phyloP scores from a whole-genome alignment of 1,139 yeast genomes.

The Saccharomycopsis phalli region DNA sequence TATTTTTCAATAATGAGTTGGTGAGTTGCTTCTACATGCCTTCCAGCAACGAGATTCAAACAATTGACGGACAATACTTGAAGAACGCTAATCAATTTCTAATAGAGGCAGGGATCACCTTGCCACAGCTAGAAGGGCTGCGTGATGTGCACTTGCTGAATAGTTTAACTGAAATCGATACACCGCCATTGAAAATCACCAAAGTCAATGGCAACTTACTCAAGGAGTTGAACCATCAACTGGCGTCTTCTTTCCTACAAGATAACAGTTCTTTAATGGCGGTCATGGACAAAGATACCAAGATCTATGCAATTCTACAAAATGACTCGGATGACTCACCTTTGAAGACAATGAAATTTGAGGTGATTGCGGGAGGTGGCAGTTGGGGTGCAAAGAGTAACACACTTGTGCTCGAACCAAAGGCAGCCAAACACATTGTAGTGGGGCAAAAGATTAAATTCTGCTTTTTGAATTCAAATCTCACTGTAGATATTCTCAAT shows the following conservation, averaged over 20 bases:
- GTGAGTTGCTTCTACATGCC: constrained; percentile 14
- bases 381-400: constrained; percentile 47
- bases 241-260: constrained; percentile 18
- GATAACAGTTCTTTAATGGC: constrained; percentile 13
- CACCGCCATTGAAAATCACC: constrained; percentile 7
- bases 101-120: constrained; percentile 1
- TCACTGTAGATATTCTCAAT: not conserved
- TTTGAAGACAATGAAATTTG: constrained; percentile 25
- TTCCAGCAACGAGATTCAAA: constrained; percentile 8
- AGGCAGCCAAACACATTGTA: constrained; percentile 25
- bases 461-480: constrained; percentile 1
- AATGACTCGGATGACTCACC: constrained; percentile 1
- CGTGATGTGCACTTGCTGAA: not conserved
- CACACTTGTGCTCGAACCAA: constrained; percentile 38
- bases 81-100: constrained; percentile 10
- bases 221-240: constrained; percentile 10
- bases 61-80: constrained; percentile 7
- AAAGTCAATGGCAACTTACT: constrained; percentile 16
- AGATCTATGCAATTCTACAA: constrained; percentile 10
- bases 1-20: constrained; percentile 7
- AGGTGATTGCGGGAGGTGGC: constrained; percentile 45
- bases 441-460: constrained; percentile 9
- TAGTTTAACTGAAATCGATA: not conserved
- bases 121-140: constrained; percentile 9
- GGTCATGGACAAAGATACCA: constrained; percentile 14